Evolutionary conservation across 2,329 filamentous ascomycete species (phyloP).

Genomic region (Colletotrichum noveboracense): DNA sequence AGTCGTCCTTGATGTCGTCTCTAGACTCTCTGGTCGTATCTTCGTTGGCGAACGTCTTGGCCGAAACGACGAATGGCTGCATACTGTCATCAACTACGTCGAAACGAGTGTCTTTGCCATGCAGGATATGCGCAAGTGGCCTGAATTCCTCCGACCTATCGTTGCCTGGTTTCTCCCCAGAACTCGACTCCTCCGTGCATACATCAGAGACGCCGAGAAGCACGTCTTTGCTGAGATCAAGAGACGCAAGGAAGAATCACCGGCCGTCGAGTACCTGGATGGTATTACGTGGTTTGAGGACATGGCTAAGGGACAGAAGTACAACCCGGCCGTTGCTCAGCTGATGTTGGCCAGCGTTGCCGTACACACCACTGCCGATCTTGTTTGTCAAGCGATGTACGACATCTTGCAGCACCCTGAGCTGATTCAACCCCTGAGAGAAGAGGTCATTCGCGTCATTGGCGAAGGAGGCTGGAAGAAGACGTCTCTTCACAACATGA

Average conservation of each 20-base stretch:
- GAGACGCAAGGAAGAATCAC: not conserved
- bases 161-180: conserved; percentile 47
- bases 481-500: not conserved
- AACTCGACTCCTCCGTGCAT: not conserved
- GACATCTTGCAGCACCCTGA: not conserved
- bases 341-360: not conserved
- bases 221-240: not conserved
- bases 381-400: not conserved
- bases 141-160: conserved; percentile 41
- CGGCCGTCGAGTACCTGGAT: not conserved
- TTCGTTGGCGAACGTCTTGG: conserved; percentile 51
- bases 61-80: conserved; percentile 51
- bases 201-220: not conserved
- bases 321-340: not conserved
- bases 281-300: not conserved
- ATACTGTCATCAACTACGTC: conserved; percentile 46
- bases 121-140: conserved; percentile 43
- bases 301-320: not conserved
- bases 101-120: conserved; percentile 39
- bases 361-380: not conserved
- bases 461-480: not conserved
- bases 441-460: not conserved
- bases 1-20: conserved; percentile 36
- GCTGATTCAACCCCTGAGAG: not conserved
- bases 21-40: conserved; percentile 52